Evolutionary conservation across 108 stramenopile genomes (phyloP).

Genomic region (Cyclotella baltica): DNA sequence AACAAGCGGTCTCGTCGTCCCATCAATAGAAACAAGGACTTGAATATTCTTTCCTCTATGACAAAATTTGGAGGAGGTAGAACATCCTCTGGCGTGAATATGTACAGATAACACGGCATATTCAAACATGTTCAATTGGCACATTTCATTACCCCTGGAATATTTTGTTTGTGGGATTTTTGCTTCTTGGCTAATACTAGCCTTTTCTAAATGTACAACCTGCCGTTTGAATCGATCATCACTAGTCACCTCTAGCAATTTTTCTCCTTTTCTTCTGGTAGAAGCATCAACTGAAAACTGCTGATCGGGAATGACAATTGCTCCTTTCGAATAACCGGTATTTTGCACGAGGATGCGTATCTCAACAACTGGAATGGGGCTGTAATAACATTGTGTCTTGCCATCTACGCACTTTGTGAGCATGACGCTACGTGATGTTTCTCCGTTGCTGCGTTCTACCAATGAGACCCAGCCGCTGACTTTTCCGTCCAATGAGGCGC

Average conservation of each 20-base stretch:
- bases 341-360: conserved; percentile 81
- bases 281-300: conserved; percentile 78
- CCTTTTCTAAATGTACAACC: conserved; percentile 53
- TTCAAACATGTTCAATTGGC: conserved; percentile 70
- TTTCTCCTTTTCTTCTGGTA: conserved; percentile 77
- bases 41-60: conserved; percentile 76
- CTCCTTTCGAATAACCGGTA: conserved; percentile 60
- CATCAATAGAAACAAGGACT: conserved; percentile 67
- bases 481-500: conserved; percentile 56
- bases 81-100: conserved; percentile 77
- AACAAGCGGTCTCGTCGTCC: conserved; percentile 77
- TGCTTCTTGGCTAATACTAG: background rate
- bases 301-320: conserved; percentile 67
- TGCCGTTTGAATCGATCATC: conserved; percentile 75
- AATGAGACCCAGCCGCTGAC: conserved; percentile 80
- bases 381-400: conserved; percentile 43
- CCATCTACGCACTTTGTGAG: conserved; percentile 27
- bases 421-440: conserved; percentile 77
- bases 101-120: conserved; percentile 65
- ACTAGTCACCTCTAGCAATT: conserved; percentile 70
- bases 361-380: conserved; percentile 74
- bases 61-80: conserved; percentile 75
- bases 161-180: conserved; percentile 18
- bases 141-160: conserved; percentile 54
- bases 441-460: conserved; percentile 86